Base-by-base conservation (phyloP, 179 eudicot genomes). In the Dionaea muscipula region DNA sequence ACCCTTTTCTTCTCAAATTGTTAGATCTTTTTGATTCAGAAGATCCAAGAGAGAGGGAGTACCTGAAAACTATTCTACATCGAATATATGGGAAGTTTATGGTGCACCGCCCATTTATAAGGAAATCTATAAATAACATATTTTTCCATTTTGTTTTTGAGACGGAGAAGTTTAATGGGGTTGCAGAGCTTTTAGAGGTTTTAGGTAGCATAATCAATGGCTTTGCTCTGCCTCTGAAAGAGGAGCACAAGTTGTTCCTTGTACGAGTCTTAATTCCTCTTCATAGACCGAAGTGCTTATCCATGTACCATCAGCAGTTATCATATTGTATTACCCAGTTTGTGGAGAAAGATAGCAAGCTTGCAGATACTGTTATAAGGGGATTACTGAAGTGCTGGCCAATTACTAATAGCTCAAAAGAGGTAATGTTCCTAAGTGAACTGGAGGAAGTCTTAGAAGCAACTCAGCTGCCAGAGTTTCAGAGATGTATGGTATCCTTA, bases 311-410 rank as follows among this genome's bases (percentile, higher is more conserved):
- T 52, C 86, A 81, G 54, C 83, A 81, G 63, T 48, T 81, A 33
- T 81, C 86, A 16, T 81, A 81, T 28, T 78, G 86, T 50, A 75
- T 81, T 18, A 72, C 80, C 24, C 86, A 81, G 53, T 81, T 81
- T 59, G 81, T 78, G 39, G 86, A 81, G 69, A 81, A 81, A 73
- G 82, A 81, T 55, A 66, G 80, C 60, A 81, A 81, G 60, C 82
- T 81, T 60, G 86, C 86, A 18, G 86, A 78, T 68, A 65, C 73
- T 27, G 71, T 81, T 15, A 72, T 78, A 28, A 75, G 83, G 63
- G 83, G 86, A 36, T 47, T 81, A 31, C 48, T 81, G 60, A 81
- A 81, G 69, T 81, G 72, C 62, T 81, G 86, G 86, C 86, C 86
- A 19, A 74, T 81, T 53, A 81, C 83, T 1, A 81, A 81, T 56